Conservation (phyloP, 2,329 filamentous ascomycete species). For the Lasiodiplodia sp. region DNA sequence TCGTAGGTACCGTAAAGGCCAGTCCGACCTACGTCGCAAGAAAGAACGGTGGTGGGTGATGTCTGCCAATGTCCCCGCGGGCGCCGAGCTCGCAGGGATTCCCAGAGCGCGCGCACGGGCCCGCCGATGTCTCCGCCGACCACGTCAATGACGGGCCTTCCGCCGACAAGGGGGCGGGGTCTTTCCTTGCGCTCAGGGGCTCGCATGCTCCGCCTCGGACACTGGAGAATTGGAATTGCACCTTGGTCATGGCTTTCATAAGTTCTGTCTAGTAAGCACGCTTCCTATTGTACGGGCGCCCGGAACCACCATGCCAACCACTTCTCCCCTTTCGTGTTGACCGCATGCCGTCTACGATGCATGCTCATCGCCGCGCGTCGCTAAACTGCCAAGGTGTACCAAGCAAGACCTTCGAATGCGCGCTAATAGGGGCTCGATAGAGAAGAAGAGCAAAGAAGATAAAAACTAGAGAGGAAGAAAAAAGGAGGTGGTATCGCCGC, state of each 20-base stretch:
- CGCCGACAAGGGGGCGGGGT: conserved; percentile 1
- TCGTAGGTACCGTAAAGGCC: not conserved
- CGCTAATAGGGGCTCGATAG: conserved; percentile 9
- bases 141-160: conserved; percentile 21
- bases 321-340: conserved; percentile 4
- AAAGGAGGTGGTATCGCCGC: conserved; percentile 25
- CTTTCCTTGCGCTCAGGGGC: conserved; percentile 15
- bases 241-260: conserved; percentile 14
- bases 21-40: not conserved
- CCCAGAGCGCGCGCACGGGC: conserved; percentile 14
- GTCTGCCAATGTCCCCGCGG: not conserved
- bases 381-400: not conserved
- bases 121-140: conserved; percentile 13
- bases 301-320: conserved; percentile 2
- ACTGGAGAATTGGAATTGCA: not conserved
- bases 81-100: conserved; percentile 29
- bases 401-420: conserved; percentile 9
- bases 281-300: not conserved
- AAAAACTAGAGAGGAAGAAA: not conserved
- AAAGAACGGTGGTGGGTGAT: conserved; percentile 15
- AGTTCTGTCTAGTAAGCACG: not conserved
- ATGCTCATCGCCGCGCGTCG: not conserved
- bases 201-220: not conserved
- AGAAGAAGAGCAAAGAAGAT: conserved; percentile 7
- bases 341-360: conserved; percentile 8